Evolutionary conservation across 805 yeast genomes (phyloP), one percentile per base, ranked within the genome.

Genomic region (Metschnikowia peoriensis): DNA sequence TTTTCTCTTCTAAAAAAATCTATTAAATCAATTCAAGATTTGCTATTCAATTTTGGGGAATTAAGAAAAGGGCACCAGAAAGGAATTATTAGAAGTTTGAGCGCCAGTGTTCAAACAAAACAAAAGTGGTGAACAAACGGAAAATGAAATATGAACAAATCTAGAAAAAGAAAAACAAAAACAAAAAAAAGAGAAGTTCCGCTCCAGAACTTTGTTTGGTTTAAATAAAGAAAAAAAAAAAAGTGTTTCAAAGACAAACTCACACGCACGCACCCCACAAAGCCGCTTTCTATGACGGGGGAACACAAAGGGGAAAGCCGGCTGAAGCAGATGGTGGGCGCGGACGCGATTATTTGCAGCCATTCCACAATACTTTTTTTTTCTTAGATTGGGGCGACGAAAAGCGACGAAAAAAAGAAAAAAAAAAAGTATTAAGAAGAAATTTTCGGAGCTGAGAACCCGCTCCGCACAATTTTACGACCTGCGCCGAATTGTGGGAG

Each of bases 211-310:
- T 42, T 42, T 29, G 11, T 35, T 29, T 35, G 49, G 28, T 22
- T 50, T 41, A 50, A 45, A 45, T 50, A 45, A 44, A 34, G 34
- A n/a, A 22, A 22, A 22, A 22, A 3, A 22, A 22, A 22, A n/a
- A 32, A 28, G 46, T 38, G 46, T 7, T 34, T 29, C 10, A 28
- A 39, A 45, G 46, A 50, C 49, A 50, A 50, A 41, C 49, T 22
- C 22, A 45, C 53, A 50, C 51, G 44, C 49, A 49, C 42, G 43
- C 53, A 45, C 53, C 49, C 49, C 53, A 44, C 40, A 45, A 50
- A 46, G 14, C 37, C 38, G n/a, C 11, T 29, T 8, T 14, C 32
- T 10, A 16, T 16, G 22, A 29, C n/a, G 39, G 34, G 47, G 38
- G 32, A 38, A 42, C 51, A 48, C 51, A 48, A 48, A 48, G 29